Conservation (phyloP, 371 early-diverging fungal genomes). For the Mortierella sp. region DNA sequence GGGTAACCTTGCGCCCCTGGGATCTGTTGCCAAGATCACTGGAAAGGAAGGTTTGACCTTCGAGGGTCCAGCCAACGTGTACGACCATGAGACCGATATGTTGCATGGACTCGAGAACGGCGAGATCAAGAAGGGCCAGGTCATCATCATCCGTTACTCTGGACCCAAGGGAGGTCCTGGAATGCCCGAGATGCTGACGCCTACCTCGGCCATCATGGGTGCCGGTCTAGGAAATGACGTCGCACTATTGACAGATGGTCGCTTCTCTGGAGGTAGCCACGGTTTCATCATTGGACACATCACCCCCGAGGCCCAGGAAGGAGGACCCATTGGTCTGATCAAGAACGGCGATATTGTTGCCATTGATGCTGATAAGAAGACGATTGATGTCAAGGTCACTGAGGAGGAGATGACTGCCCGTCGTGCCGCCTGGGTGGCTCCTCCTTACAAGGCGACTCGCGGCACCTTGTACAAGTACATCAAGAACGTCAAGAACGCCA, state of each 20-base stretch:
- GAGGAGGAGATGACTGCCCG: conserved; percentile 84
- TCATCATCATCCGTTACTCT: conserved; percentile 90
- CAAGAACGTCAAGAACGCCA: conserved; percentile 86
- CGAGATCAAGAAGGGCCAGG: conserved; percentile 88
- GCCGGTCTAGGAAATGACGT: conserved; percentile 97
- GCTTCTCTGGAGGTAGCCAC: conserved; percentile 97
- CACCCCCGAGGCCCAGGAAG: conserved; percentile 96
- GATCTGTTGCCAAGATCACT: conserved; percentile 98
- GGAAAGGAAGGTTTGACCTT: conserved; percentile 96
- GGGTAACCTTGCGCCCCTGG: conserved; percentile 97
- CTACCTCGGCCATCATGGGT: conserved; percentile 97
- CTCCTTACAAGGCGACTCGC: conserved; percentile 86
- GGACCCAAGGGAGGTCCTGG: conserved; percentile 95
- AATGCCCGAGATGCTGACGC: conserved; percentile 97
- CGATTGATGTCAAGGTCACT: conserved; percentile 78
- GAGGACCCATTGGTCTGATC: conserved; percentile 95
- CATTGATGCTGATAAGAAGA: conserved; percentile 85
- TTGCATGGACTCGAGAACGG: conserved; percentile 83
- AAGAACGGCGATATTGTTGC: conserved; percentile 87
- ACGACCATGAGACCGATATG: conserved; percentile 92
- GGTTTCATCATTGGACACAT: conserved; percentile 99
- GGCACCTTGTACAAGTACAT: conserved; percentile 93
- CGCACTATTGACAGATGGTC: conserved; percentile 95
- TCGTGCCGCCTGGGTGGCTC: conserved; percentile 75
- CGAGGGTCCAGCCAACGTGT: conserved; percentile 88